These are phyloP conservation scores for Aspergillus unguis DNA, from an alignment of 2,329 filamentous ascomycete genomes.

Conservation along the genomic window DNA sequence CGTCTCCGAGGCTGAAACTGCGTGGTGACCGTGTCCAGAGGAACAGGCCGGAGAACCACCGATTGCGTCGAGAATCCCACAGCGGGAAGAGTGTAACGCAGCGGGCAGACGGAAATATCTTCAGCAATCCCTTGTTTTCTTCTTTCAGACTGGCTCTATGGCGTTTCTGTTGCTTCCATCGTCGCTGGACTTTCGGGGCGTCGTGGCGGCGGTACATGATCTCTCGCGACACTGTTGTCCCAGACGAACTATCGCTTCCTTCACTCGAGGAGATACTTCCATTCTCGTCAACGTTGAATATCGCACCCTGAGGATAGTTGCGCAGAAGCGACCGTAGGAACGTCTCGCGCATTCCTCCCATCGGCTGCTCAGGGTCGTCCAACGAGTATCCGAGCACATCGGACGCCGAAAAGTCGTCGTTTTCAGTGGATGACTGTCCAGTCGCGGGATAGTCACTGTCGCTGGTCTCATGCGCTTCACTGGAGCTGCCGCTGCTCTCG, in stretches of 20 bases:
- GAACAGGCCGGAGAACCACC: constrained; percentile 31
- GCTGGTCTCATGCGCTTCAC: constrained; percentile 5
- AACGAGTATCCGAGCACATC: constrained; percentile 19
- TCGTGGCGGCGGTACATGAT: constrained; percentile 3
- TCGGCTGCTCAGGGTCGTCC: constrained; percentile 14
- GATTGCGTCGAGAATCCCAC: constrained; percentile 29
- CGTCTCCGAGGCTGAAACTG: constrained; percentile 25
- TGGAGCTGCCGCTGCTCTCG: constrained; percentile 2
- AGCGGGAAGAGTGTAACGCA: constrained; percentile 31
- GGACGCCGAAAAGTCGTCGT: not conserved
- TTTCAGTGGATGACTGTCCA: not conserved
- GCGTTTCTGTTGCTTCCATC: constrained; percentile 13
- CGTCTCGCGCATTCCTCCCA: constrained; percentile 10
- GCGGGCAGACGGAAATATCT: constrained; percentile 24
- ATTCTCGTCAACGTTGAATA: constrained; percentile 25
- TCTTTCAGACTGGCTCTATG: constrained; percentile 15
- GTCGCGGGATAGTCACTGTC: not conserved
- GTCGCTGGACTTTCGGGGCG: not conserved
- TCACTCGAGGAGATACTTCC: constrained; percentile 22
- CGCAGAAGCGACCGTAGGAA: constrained; percentile 21
- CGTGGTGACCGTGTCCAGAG: constrained; percentile 29
- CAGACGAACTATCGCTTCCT: constrained; percentile 16
- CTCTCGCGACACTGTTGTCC: constrained; percentile 1
- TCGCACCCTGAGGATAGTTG: constrained; percentile 27
- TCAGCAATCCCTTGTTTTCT: constrained; percentile 21